Evolutionary conservation across 83 land plant species (phyloP), one percentile per base, ranked within the genome.

Genomic region (Picea engelmannii): DNA sequence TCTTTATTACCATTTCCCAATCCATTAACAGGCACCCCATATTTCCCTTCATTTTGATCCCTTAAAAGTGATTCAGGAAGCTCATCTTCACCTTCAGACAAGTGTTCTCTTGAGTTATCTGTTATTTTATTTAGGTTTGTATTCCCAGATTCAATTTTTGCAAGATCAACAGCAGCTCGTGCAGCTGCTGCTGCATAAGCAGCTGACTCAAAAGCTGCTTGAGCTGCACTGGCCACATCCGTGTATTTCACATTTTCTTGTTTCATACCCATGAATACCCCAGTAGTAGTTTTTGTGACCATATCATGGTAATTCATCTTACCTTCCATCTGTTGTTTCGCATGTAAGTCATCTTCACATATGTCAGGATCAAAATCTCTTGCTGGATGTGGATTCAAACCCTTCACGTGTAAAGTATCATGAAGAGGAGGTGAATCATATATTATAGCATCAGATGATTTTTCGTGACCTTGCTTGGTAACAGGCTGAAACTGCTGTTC

Each of bases 171-270:
- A 40, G 96, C 96, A 42, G 92, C 92, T 79, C 87, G 87, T 60
- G 94, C 96, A 55, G 96, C 96, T 4, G 82, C 88, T 12, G 96
- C 96, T 18, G 96, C 96, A 82, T 81, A 82, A 18, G 94, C 89
- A 62, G 95, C 94, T 2, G 91, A 88, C 79, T 88, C 85, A 74
- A 85, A 92, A 17, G 95, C 96, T 44, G 85, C 94, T 82, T 90
- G 89, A 47, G 95, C 93, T 65, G 95, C 95, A 75, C 82, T 85
- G 55, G 86, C 92, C 20, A 85, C 93, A 83, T 91, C 90, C 27
- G 7, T 82, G 81, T 91, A 91, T 73, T 79, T 63, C 23, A 79
- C 47, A 78, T 84, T 63, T 81, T 73, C 76, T 62, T 40, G 74
- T 70, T 71, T 68, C 15, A 23, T 17, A 25, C 59, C 61, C 42